Evolutionary conservation across 1,284 basidiomycete species (phyloP).

Genomic region (Stygiomarasmius scandens): DNA sequence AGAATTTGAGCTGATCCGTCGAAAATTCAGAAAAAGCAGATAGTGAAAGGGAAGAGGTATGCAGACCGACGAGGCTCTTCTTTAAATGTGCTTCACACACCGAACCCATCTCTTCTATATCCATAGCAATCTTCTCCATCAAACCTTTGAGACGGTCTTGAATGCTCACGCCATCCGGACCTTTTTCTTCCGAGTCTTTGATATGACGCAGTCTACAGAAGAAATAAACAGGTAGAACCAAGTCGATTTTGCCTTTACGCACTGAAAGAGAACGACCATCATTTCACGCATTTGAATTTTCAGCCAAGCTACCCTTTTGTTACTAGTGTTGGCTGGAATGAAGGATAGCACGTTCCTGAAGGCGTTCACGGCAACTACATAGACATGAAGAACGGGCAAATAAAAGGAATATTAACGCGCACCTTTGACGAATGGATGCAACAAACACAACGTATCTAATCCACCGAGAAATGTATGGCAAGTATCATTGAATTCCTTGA

Average conservation of each 20-base stretch:
- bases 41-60: not conserved
- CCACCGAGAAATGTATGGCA: constrained; percentile 24
- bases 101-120: constrained; percentile 36
- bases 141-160: constrained; percentile 28
- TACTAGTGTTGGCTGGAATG: constrained; percentile 44
- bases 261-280: constrained; percentile 37
- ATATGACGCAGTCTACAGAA: not conserved
- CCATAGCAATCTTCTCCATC: constrained; percentile 33
- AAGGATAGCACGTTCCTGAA: constrained; percentile 45
- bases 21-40: not conserved
- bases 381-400: not conserved
- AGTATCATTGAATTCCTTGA: constrained; percentile 23
- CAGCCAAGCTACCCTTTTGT: constrained; percentile 42
- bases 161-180: constrained; percentile 23
- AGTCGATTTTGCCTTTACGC: not conserved
- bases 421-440: constrained; percentile 34
- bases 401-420: not conserved
- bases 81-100: constrained; percentile 39
- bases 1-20: constrained; percentile 31
- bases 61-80: constrained; percentile 35
- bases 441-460: constrained; percentile 22
- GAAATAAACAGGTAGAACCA: not conserved
- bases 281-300: constrained; percentile 48
- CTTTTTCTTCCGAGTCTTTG: constrained; percentile 14
- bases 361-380: constrained; percentile 42